phyloP scores from a whole-genome alignment of 345 rosid species.

The Syzygium oleosum region DNA sequence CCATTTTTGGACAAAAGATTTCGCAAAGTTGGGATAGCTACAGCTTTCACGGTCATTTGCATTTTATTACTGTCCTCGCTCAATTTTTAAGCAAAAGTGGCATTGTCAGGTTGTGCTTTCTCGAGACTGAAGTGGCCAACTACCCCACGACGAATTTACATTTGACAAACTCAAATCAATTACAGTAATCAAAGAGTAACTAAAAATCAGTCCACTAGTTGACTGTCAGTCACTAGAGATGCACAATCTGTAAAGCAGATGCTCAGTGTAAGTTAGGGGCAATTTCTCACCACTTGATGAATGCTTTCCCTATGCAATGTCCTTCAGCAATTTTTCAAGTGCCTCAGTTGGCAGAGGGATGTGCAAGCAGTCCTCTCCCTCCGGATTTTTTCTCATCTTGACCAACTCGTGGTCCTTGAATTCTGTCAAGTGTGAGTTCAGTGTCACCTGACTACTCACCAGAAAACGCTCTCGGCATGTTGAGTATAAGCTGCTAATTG shows the following conservation, averaged over 20 bases:
- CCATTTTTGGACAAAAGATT: not conserved
- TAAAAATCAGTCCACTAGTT: not conserved
- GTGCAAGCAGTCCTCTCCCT: conserved; percentile 86
- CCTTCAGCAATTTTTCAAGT: conserved; percentile 52
- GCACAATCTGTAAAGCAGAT: not conserved
- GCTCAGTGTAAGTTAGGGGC: not conserved
- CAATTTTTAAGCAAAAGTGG: not conserved
- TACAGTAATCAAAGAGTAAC: not conserved
- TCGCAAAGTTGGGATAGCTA: not conserved
- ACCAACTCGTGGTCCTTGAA: conserved; percentile 93
- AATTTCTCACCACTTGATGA: not conserved
- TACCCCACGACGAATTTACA: not conserved
- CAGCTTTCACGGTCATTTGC: not conserved
- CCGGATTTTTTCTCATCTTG: conserved; percentile 57
- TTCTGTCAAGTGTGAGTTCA: conserved; percentile 86
- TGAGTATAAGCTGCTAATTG: conserved; percentile 49
- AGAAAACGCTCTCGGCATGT: conserved; percentile 72
- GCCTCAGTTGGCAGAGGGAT: conserved; percentile 71
- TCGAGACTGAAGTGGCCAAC: not conserved
- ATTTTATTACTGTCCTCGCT: not conserved
- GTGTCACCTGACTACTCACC: conserved; percentile 82
- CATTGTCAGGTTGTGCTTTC: not conserved
- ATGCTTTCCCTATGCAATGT: conserved; percentile 31
- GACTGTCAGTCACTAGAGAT: not conserved
- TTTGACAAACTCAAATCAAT: not conserved